phyloP scores from a whole-genome alignment of 768 basidiomycete species.

The Lepiota brunneoincarnata region DNA sequence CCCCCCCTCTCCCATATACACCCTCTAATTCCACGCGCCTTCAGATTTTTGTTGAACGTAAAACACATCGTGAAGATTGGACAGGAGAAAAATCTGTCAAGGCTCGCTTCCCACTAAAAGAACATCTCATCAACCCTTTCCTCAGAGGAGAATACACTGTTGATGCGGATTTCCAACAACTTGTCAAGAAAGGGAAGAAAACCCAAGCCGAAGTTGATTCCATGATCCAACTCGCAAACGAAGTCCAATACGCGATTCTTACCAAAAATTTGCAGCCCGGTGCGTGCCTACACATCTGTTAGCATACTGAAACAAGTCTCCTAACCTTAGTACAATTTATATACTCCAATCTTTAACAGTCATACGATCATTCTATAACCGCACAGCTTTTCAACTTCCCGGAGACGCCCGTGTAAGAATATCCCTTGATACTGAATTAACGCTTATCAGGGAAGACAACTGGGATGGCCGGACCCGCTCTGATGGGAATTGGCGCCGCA shows the following conservation, averaged over 20 bases:
- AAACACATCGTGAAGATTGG: constrained; percentile 98
- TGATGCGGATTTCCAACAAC: constrained; percentile 87
- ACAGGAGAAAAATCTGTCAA: constrained; percentile 99
- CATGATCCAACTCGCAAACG: constrained; percentile 96
- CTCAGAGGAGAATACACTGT: constrained; percentile 87
- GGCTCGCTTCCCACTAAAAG: constrained; percentile 93
- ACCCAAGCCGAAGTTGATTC: constrained; percentile 84
- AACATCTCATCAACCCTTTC: constrained; percentile 90
- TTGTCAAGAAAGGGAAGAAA: constrained; percentile 91
- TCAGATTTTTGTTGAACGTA: constrained; percentile 85
- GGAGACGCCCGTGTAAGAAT: constrained; percentile 99
- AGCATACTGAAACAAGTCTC: background rate
- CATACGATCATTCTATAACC: constrained; percentile 96
- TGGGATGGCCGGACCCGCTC: constrained; percentile 85
- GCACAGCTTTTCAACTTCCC: constrained; percentile 98
- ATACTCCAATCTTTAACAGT: constrained; percentile 42
- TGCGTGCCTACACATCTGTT: constrained; percentile 28
- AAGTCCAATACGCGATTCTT: constrained; percentile 90
- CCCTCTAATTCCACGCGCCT: background rate
- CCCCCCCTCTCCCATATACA: background rate
- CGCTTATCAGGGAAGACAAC: constrained; percentile 93
- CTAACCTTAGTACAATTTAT: background rate
- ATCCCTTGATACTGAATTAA: constrained; percentile 95
- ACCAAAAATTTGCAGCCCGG: constrained; percentile 82
- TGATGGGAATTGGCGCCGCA: constrained; percentile 90